phyloP scores from a whole-genome alignment of 2,329 filamentous ascomycete genomes.

The Didymella arachidicola region DNA sequence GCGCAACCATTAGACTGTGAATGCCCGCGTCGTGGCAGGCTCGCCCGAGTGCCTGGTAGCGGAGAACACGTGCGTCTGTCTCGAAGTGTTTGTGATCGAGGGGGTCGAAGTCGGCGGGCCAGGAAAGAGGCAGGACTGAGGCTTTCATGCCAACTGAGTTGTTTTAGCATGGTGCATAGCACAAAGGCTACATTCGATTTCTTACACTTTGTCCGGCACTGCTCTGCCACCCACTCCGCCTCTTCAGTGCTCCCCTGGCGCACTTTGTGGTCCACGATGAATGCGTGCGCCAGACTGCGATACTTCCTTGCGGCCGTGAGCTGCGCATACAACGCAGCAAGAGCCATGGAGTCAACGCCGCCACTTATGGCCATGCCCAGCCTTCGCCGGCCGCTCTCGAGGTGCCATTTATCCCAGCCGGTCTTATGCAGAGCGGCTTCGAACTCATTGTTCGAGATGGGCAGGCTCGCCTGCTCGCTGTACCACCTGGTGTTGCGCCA shows the following conservation, averaged over 20 bases:
- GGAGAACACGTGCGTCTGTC: slow-evolving; percentile 73
- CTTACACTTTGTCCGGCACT: slow-evolving; percentile 56
- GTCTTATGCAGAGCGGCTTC: slow-evolving; percentile 15
- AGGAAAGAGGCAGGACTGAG: slow-evolving; percentile 49
- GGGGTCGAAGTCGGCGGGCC: slow-evolving; percentile 49
- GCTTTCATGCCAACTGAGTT: slow-evolving; percentile 40
- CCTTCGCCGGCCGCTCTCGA: neutral
- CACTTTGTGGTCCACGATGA: slow-evolving; percentile 69
- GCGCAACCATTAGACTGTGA: slow-evolving; percentile 74
- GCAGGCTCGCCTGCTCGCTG: slow-evolving; percentile 31
- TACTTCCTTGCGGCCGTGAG: slow-evolving; percentile 17
- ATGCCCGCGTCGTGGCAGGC: slow-evolving; percentile 64
- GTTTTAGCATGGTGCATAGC: slow-evolving; percentile 18
- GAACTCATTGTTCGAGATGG: slow-evolving; percentile 42
- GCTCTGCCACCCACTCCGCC: slow-evolving; percentile 59
- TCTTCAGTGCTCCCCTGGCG: slow-evolving; percentile 64
- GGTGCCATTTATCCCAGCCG: slow-evolving; percentile 3
- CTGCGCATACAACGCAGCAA: slow-evolving; percentile 73
- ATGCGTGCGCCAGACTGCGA: slow-evolving; percentile 55
- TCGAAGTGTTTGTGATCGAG: slow-evolving; percentile 72
- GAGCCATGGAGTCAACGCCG: slow-evolving; percentile 96
- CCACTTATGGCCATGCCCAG: slow-evolving; percentile 80
- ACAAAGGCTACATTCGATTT: neutral
- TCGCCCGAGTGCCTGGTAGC: slow-evolving; percentile 75
- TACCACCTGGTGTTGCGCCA: slow-evolving; percentile 29